Evolutionary conservation across 2,329 filamentous ascomycete species (phyloP).

Genomic region (Fusarium sp.): DNA sequence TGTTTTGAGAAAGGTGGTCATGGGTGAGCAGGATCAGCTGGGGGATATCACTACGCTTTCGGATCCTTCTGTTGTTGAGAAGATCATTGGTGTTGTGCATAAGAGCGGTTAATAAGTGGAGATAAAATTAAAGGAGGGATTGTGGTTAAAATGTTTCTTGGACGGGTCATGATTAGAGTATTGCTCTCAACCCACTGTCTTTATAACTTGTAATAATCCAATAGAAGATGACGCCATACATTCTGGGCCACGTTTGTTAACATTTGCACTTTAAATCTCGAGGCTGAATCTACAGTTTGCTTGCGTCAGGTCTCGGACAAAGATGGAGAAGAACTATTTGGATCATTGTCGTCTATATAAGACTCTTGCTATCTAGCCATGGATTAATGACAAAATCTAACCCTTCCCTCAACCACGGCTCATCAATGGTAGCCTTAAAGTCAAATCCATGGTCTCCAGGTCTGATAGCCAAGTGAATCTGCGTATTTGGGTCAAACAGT

Average conservation of each 20-base stretch:
- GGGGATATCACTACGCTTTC: slow-evolving; percentile 90
- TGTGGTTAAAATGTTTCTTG: background rate
- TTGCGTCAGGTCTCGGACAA: fast-evolving
- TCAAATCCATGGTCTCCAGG: background rate
- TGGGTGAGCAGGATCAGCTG: slow-evolving; percentile 91
- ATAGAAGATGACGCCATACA: background rate
- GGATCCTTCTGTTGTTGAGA: slow-evolving; percentile 85
- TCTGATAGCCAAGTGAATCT: background rate
- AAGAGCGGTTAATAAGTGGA: background rate
- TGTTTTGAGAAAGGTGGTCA: slow-evolving; percentile 91
- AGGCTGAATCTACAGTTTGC: background rate
- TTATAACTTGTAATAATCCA: background rate
- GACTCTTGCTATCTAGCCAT: background rate
- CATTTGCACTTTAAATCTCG: fast-evolving
- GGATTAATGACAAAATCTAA: background rate
- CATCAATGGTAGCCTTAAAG: background rate
- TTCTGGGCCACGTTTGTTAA: background rate
- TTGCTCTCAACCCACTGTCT: background rate
- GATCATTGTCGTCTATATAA: fast-evolving
- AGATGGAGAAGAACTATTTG: fast-evolving
- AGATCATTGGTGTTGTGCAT: slow-evolving; percentile 72
- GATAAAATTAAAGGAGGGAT: background rate
- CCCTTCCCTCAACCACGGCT: background rate
- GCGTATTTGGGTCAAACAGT: background rate
- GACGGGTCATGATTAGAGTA: background rate